Evolutionary conservation across 345 rosid species (phyloP).

Genomic region (Gossypium turneri): DNA sequence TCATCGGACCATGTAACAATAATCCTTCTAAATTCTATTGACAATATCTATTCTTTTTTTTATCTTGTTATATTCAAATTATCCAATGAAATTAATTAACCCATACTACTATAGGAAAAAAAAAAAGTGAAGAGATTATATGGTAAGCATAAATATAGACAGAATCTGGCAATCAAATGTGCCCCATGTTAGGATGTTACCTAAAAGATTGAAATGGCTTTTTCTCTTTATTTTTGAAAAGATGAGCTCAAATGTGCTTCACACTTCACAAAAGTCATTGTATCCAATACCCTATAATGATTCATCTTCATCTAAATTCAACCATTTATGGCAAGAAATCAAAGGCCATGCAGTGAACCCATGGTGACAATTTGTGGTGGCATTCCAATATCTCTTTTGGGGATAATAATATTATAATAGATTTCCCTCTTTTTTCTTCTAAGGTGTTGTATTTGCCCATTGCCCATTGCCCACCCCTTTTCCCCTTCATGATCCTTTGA

Average conservation of each 20-base stretch:
- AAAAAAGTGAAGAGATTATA: background rate
- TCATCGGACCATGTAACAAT: too few species aligned
- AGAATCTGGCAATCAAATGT: background rate
- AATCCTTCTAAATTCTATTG: too few species aligned
- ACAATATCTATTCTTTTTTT: too few species aligned
- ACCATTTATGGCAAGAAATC: background rate
- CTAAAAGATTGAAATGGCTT: slow-evolving; percentile 17
- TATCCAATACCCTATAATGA: background rate
- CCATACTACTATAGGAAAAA: background rate
- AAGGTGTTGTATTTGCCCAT: background rate
- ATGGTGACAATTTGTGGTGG: slow-evolving; percentile 8
- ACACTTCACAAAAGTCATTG: slow-evolving; percentile 4
- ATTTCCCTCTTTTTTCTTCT: background rate
- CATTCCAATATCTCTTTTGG: background rate
- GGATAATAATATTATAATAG: background rate
- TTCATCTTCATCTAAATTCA: slow-evolving; percentile 4
- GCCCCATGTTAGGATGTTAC: slow-evolving; percentile 17
- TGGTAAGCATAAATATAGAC: background rate
- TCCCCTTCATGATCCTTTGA: background rate
- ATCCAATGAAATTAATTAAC: too few species aligned
- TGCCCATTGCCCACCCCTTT: background rate
- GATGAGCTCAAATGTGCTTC: slow-evolving; percentile 9
- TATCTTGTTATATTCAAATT: too few species aligned
- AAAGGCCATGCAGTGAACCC: too few species aligned
- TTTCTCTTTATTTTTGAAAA: slow-evolving; percentile 1